Evolutionary conservation across 192 early-diverging fungal genomes (phyloP).

Genomic region (Rhizophlyctis rosea): DNA sequence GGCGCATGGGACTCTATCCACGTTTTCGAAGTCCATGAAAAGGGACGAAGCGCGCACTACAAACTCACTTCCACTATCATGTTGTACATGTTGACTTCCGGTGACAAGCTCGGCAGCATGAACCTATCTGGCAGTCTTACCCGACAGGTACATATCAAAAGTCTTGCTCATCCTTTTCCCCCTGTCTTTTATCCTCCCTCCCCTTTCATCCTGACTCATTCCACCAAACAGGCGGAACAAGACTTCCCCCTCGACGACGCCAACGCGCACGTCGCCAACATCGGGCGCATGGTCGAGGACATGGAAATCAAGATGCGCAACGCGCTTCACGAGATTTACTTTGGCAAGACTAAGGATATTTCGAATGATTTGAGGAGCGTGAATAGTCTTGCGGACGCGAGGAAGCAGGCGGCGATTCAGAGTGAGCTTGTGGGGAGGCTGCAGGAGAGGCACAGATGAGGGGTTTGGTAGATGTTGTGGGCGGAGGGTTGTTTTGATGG

Average conservation of each 20-base stretch:
- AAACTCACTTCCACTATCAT: slow-evolving; percentile 96
- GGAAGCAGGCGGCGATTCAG: slow-evolving; percentile 75
- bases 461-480: no score
- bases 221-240: slow-evolving; percentile 65
- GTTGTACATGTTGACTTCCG: slow-evolving; percentile 79
- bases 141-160: slow-evolving; percentile 63
- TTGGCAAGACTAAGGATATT: slow-evolving; percentile 96
- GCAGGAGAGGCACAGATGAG: slow-evolving; percentile 11
- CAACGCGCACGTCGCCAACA: slow-evolving; percentile 82
- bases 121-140: slow-evolving; percentile 92
- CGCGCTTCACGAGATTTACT: slow-evolving; percentile 90
- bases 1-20: slow-evolving; percentile 99
- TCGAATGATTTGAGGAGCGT: slow-evolving; percentile 87
- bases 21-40: slow-evolving; percentile 87
- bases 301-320: slow-evolving; percentile 99
- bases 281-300: slow-evolving; percentile 95
- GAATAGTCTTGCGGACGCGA: slow-evolving; percentile 69
- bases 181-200: background rate
- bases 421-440: slow-evolving; percentile 56
- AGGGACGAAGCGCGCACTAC: slow-evolving; percentile 84
- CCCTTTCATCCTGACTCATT: background rate
- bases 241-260: slow-evolving; percentile 75
- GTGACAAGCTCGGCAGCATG: slow-evolving; percentile 62
- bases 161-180: background rate
- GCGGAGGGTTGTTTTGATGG: no score